These are phyloP conservation scores for Fusarium pseudocircinatum DNA, from an alignment of 2,329 filamentous ascomycete species.

Conservation along the genomic window DNA sequence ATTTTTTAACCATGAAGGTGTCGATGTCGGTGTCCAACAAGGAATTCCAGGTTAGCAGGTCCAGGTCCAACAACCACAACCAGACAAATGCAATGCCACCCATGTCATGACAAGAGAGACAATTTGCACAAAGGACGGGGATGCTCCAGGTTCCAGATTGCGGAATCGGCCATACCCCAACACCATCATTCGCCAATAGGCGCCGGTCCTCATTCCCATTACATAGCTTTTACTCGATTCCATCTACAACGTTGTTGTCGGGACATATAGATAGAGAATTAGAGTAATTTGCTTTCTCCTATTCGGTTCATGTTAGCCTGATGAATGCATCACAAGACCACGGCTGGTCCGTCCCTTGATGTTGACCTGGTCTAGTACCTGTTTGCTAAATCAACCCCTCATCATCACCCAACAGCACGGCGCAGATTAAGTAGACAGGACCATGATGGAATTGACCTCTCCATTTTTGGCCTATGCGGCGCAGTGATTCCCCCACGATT, in stretches of 20 bases:
- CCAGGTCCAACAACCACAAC: not conserved
- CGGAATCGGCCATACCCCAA: constrained; percentile 32
- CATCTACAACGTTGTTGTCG: constrained; percentile 33
- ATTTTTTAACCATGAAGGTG: constrained; percentile 13
- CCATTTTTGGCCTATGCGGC: constrained; percentile 6
- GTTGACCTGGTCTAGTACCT: constrained; percentile 17
- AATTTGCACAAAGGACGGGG: constrained; percentile 10
- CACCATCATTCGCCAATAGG: constrained; percentile 40
- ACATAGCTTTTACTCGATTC: constrained; percentile 46
- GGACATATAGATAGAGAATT: constrained; percentile 5
- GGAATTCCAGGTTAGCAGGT: not conserved
- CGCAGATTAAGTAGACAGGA: not conserved
- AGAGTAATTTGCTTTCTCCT: constrained; percentile 20
- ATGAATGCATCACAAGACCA: constrained; percentile 41
- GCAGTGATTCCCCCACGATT: constrained; percentile 40
- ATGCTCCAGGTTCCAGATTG: constrained; percentile 29
- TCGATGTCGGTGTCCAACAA: constrained; percentile 1
- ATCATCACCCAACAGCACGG: not conserved
- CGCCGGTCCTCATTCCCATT: constrained; percentile 39
- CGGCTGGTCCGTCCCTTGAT: constrained; percentile 36
- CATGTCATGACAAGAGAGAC: constrained; percentile 28
- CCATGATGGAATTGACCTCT: not conserved
- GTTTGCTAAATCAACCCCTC: constrained; percentile 39
- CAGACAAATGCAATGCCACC: constrained; percentile 24
- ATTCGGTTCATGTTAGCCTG: constrained; percentile 27